Conservation (phyloP, 768 basidiomycete genomes). For the Cystofilobasidium capitatum region DNA sequence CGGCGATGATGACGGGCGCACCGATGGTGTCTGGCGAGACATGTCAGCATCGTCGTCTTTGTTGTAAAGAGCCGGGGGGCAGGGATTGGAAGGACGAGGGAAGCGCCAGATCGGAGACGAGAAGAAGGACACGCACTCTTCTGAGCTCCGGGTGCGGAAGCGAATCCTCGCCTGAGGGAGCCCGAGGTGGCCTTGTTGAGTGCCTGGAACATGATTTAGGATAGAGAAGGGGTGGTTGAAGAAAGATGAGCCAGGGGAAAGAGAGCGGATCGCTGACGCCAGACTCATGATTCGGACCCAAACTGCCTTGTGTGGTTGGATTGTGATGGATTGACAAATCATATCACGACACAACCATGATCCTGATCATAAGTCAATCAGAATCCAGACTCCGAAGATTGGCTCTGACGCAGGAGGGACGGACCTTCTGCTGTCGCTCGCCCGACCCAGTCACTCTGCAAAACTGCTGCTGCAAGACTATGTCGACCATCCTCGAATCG, state of each 20-base stretch:
- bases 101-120: neutral
- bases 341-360: no score
- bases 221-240: neutral
- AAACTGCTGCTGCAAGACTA: no score
- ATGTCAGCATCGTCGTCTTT: neutral
- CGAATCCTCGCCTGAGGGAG: slow-evolving; percentile 7
- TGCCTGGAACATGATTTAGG: neutral
- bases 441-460: no score
- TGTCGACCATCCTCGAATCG: slow-evolving; percentile 18
- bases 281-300: no score
- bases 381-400: no score
- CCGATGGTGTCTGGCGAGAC: neutral
- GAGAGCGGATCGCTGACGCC: no score
- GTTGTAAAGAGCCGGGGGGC: neutral
- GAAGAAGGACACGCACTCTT: neutral
- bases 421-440: no score
- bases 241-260: neutral
- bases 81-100: neutral
- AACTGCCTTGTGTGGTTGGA: no score
- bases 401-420: no score
- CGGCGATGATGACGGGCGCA: neutral
- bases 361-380: no score
- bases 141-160: neutral
- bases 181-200: neutral
- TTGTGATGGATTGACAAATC: no score